Base-by-base conservation (phyloP, 2,329 filamentous ascomycete species). In the Clarireedia homoeocarpa region DNA sequence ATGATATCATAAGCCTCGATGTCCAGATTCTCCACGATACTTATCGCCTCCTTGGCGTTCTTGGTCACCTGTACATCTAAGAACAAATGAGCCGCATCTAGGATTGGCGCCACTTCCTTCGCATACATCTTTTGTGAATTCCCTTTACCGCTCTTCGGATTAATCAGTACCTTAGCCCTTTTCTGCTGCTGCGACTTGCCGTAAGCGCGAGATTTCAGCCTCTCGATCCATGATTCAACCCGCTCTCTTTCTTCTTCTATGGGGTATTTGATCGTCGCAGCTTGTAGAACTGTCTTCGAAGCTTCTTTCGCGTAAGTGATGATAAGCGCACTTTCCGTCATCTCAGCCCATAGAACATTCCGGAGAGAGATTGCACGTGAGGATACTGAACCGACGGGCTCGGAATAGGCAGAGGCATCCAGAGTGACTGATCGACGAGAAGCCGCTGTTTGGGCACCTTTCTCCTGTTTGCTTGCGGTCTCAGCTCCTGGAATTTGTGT, bases 111-210 rank as follows among this genome's bases (percentile, higher is more conserved):
- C 48, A 91, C 87, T 58, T 91, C 78, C 50, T 78, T 79, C 55
- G 83, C 75, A 80, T 89, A 96, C 56, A 84, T 77, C 65, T 81
- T 85, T 58, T 81, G 72, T 1, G 89, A 91, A 34, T 74, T 72
- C 6, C 91, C 91, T 34, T 89, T 86, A 0, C 92, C 92, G 9
- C 91, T 89, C 65, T 90, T 86, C 0, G 92, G 92, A 69, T 96
- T 96, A 59, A 97, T 78, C 40, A 96, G 75, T 14, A 96, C 84
- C 69, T 92, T 95, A 59, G 92, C 84, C 49, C 88, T 83, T 70
- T 90, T 92, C 56, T 77, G 78, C 49, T 78, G 79, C 64, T 85
- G 81, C 2, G 86, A 79, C 2, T 75, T 73, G 53, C 73, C 84
- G 73, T 95, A 96, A 23, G 91, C 83, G 45, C 77, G 77, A 24